These are phyloP conservation scores for Lachnellula willkommii DNA, from an alignment of 2,329 filamentous ascomycete genomes.

Conservation along the genomic window DNA sequence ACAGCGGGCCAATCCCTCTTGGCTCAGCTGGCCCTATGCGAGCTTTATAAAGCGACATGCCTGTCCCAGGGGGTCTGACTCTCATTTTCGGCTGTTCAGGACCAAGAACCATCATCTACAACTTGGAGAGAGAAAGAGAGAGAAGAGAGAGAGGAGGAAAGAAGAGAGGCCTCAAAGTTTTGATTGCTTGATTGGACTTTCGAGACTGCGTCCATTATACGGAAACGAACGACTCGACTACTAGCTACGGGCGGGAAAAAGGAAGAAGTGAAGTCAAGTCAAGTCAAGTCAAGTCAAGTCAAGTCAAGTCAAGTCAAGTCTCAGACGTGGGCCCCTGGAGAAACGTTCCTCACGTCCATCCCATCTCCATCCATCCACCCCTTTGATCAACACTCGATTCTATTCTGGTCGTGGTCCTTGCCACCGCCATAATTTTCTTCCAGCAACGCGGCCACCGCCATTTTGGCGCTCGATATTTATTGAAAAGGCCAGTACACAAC, in stretches of 20 bases:
- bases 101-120: neutral
- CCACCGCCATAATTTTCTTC: neutral
- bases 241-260: conserved; percentile 1
- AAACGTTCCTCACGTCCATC: neutral
- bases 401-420: conserved; percentile 2
- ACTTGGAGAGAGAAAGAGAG: neutral
- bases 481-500: neutral
- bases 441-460: neutral
- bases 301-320: neutral
- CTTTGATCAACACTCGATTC: neutral
- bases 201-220: too few species aligned
- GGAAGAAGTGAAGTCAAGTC: too few species aligned
- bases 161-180: too few species aligned
- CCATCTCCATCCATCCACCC: neutral
- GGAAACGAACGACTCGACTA: neutral
- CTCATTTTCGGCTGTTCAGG: neutral
- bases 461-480: neutral
- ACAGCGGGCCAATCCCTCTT: neutral
- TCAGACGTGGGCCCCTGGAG: neutral
- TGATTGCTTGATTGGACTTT: too few species aligned
- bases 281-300: conserved; percentile 2
- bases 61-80: neutral
- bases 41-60: conserved; percentile 6
- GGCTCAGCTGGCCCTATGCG: neutral
- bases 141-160: neutral